These are phyloP conservation scores for Asterophora lycoperdoides DNA, from an alignment of 768 basidiomycete genomes.

Conservation along the genomic window DNA sequence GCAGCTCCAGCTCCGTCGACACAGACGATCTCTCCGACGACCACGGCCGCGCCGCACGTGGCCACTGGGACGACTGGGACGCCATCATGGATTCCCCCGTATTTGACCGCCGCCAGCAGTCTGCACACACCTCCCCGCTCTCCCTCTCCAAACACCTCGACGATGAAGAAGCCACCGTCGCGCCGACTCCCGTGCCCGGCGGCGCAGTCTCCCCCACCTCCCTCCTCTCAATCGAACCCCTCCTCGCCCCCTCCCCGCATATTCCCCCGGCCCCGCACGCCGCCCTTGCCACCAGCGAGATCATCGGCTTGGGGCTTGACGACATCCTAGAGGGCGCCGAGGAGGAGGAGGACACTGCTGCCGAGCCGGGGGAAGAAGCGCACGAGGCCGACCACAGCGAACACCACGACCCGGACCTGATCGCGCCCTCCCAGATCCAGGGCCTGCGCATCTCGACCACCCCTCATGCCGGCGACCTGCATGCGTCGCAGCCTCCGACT, in stretches of 20 bases:
- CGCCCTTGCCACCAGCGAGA: constrained; percentile 21
- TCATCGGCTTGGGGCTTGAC: constrained; percentile 35
- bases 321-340: constrained; percentile 64
- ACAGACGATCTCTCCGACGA: constrained; percentile 41
- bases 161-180: background rate
- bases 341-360: constrained; percentile 41
- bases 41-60: constrained; percentile 32
- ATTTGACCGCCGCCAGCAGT: constrained; percentile 16
- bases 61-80: constrained; percentile 45
- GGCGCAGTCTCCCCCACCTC: constrained; percentile 13
- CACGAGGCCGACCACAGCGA: constrained; percentile 11
- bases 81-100: constrained; percentile 42
- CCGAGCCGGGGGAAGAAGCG: constrained; percentile 13
- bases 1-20: constrained; percentile 22
- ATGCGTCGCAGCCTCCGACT: no score
- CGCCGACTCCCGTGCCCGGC: background rate
- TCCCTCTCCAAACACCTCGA: constrained; percentile 1
- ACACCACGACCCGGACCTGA: constrained; percentile 16
- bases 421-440: constrained; percentile 44
- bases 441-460: constrained; percentile 54
- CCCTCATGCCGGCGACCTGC: constrained; percentile 13
- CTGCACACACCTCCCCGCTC: constrained; percentile 3
- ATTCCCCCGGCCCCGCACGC: constrained; percentile 20
- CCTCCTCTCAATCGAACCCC: constrained; percentile 45
- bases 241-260: constrained; percentile 36